phyloP scores from a whole-genome alignment of 208 protist genomes.

The Crithidia acanthocephali region DNA sequence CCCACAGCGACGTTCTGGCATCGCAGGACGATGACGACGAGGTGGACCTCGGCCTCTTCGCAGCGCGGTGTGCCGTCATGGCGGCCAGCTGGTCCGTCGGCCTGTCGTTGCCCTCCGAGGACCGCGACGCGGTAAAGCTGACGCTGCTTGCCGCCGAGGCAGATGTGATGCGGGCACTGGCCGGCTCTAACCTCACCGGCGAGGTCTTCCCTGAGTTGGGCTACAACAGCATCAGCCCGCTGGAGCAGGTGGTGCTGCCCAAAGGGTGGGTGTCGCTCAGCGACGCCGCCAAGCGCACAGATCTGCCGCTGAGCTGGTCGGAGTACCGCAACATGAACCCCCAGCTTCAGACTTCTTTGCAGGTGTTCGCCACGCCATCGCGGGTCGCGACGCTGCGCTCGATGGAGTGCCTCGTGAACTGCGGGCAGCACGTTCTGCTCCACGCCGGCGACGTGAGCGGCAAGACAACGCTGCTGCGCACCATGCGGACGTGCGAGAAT shows the following conservation, averaged over 20 bases:
- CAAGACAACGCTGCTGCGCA: conserved; percentile 75
- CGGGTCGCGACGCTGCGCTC: conserved; percentile 53
- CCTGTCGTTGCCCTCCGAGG: conserved; percentile 24
- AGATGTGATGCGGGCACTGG: conserved; percentile 28
- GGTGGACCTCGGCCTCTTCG: conserved; percentile 35
- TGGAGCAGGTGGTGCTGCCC: conserved; percentile 39
- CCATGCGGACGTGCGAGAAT: conserved; percentile 51
- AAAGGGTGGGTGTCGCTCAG: conserved; percentile 76
- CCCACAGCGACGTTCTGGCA: conserved; percentile 26
- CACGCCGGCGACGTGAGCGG: conserved; percentile 53
- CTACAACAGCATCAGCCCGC: conserved; percentile 22
- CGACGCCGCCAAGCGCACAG: conserved; percentile 37
- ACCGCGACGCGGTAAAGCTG: conserved; percentile 49
- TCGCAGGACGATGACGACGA: conserved; percentile 40
- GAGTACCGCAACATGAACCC: conserved; percentile 39
- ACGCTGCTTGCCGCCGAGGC: conserved; percentile 42
- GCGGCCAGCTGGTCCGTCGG: conserved; percentile 63
- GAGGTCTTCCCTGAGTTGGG: conserved; percentile 30
- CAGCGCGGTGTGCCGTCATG: conserved; percentile 63
- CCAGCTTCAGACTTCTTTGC: conserved; percentile 51
- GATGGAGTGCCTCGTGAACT: conserved; percentile 76
- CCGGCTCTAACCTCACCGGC: conserved; percentile 14
- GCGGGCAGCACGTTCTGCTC: conserved; percentile 76
- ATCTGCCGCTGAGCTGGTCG: conserved; percentile 52
- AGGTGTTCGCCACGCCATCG: conserved; percentile 67